Base-by-base conservation (phyloP, 768 basidiomycete species). In the Lentinula guzmanii region DNA sequence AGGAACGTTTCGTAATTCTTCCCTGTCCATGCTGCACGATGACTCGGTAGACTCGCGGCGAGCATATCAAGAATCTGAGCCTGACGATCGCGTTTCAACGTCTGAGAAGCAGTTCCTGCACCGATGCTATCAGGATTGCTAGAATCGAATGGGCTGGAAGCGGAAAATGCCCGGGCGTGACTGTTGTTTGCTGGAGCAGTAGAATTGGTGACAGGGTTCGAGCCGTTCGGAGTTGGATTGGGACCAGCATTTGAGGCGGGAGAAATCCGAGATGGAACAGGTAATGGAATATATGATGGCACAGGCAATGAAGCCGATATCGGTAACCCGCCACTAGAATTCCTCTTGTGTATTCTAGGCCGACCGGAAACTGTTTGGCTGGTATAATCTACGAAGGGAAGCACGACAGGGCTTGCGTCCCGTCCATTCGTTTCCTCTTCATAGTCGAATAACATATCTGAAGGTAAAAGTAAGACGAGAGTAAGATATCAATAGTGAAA, bases 1-100 rank as follows among this genome's bases (percentile, higher is more conserved):
- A 77, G 70, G 65, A 83, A 82, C 37, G 76, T 62, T 42, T 76
- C 70, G 82, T 82, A 83, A 65, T 75, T 76, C 67, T 73, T 79
- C 82, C 82, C 83, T 15, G 78, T 79, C 82, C 82, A 84, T 10
- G 78, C 79, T 24, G 69, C 76, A 60, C 82, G 73, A 66, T 83
- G 82, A 62, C 82, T 84, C 3, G 82, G 82, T 37, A 74, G 77
- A 67, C 74, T 72, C 37, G 81, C 82, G 6, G 79, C 82, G n/a
- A 83, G 79, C 18, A 83, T 67, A 51, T 71, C 75, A 59, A 77
- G 63, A 56, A 84, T 74, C 60, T 81, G 77, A 37, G 76, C 74
- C 28, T 76, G 39, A 15, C 59, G 48, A 37, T 52, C 51, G 10
- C 35, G 39, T n/a, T 52, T 50, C 15, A 50, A 33, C 18, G 35